Conservation (phyloP, 169 alveolate species). For the Miamiensis avidus region DNA sequence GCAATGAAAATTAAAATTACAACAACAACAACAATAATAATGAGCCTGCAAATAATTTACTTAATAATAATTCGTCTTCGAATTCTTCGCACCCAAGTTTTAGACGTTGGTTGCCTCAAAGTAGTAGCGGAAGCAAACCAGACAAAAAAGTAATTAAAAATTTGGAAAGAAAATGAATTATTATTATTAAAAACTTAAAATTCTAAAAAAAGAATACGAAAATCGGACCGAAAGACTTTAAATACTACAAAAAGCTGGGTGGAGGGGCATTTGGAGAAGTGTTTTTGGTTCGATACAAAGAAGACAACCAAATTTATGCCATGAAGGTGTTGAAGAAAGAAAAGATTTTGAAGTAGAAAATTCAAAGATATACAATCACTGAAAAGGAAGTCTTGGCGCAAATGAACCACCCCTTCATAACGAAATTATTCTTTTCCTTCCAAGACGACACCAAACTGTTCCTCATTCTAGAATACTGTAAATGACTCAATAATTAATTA, state of each 20-base stretch:
- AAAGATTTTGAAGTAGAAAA: slow-evolving; percentile 65
- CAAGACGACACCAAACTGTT: slow-evolving; percentile 73
- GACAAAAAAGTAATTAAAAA: too few species aligned
- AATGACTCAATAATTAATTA: not conserved
- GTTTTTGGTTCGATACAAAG: slow-evolving; percentile 66
- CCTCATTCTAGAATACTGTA: slow-evolving; percentile 75
- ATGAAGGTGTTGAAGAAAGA: slow-evolving; percentile 81
- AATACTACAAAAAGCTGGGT: slow-evolving; percentile 47
- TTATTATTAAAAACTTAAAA: too few species aligned
- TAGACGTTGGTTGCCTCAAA: too few species aligned
- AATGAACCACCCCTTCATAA: slow-evolving; percentile 82
- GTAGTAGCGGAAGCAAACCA: too few species aligned
- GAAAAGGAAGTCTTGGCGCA: slow-evolving; percentile 79
- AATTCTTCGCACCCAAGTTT: too few species aligned
- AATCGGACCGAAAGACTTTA: slow-evolving; percentile 52
- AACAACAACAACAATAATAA: too few species aligned
- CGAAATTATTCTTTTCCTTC: slow-evolving; percentile 72
- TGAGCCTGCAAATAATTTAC: too few species aligned
- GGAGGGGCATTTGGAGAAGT: slow-evolving; percentile 65
- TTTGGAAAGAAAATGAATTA: too few species aligned
- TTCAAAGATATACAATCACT: slow-evolving; percentile 76
- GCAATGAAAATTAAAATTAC: too few species aligned
- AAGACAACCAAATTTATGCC: slow-evolving; percentile 60
- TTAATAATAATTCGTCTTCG: too few species aligned
- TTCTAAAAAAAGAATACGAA: not conserved